Evolutionary conservation across 176 grass and related monocot species (phyloP).

Genomic region (Avena eriantha): DNA sequence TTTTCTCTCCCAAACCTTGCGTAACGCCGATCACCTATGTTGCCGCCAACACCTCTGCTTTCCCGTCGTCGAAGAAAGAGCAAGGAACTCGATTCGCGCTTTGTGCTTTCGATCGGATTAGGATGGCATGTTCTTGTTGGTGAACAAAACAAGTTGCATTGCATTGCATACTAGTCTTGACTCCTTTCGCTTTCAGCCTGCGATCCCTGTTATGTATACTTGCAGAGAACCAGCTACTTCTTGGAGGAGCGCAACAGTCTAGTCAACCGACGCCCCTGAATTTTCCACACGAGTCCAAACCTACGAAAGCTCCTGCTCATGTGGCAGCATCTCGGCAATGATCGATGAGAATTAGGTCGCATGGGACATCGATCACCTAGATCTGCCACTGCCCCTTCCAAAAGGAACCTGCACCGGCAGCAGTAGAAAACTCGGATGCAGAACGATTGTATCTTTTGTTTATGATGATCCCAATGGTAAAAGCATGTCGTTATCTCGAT

Average conservation of each 20-base stretch:
- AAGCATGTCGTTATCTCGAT: too few species aligned
- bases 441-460: slow-evolving; percentile 26
- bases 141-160: slow-evolving; percentile 42
- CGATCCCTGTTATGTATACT: background rate
- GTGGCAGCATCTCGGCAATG: slow-evolving; percentile 23
- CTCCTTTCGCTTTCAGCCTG: slow-evolving; percentile 21
- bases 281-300: slow-evolving; percentile 50
- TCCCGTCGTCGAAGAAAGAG: slow-evolving; percentile 27
- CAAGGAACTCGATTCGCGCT: background rate
- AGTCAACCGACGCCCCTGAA: slow-evolving; percentile 38
- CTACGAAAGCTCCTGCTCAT: slow-evolving; percentile 25
- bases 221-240: slow-evolving; percentile 32
- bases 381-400: slow-evolving; percentile 12
- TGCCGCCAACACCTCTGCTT: slow-evolving; percentile 26
- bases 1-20: slow-evolving; percentile 34
- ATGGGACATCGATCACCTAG: background rate
- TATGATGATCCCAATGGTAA: too few species aligned
- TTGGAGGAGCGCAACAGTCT: background rate
- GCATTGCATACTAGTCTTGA: slow-evolving; percentile 15
- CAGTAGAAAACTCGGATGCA: background rate
- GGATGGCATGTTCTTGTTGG: slow-evolving; percentile 48
- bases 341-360: slow-evolving; percentile 40
- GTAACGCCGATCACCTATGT: slow-evolving; percentile 46
- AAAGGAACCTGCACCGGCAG: background rate
- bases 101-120: slow-evolving; percentile 50